phyloP scores from a whole-genome alignment of 2,329 filamentous ascomycete species.

The Ophiostoma novo-ulmi region DNA sequence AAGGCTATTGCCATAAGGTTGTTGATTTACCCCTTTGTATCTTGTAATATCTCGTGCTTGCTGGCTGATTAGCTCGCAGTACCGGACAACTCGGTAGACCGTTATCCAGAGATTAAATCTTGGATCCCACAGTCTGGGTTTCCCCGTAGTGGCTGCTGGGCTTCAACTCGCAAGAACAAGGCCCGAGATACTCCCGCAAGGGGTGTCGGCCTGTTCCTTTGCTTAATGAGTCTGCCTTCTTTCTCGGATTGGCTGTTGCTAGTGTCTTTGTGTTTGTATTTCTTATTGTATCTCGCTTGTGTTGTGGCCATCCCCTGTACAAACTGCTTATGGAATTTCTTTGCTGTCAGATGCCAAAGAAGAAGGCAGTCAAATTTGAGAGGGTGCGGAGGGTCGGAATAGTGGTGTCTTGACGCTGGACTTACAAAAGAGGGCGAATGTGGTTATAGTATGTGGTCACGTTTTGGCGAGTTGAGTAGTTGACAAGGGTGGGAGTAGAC shows the following conservation, averaged over 20 bases:
- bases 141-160: not conserved
- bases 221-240: not conserved
- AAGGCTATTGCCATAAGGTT: not conserved
- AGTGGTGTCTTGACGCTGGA: not conserved
- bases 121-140: not conserved
- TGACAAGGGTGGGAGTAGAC: not conserved
- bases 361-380: not conserved
- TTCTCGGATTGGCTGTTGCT: not conserved
- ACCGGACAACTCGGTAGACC: not conserved
- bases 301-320: not conserved
- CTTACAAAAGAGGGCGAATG: not conserved
- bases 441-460: not conserved
- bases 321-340: not conserved
- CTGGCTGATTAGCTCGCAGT: not conserved
- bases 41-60: not conserved
- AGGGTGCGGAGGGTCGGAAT: not conserved
- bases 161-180: not conserved
- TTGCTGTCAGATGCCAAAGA: not conserved
- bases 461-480: not conserved
- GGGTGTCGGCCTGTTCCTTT: slow-evolving; percentile 11
- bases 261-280: not conserved
- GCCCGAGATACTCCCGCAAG: not conserved
- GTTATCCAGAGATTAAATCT: not conserved
- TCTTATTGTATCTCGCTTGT: not conserved
- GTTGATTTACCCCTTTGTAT: not conserved